Percentiles rank a stretch among this genome's conserved stretches.
Evolutionary conservation across 495 filamentous ascomycete genomes (phyloP).

Genomic region (Aspergillus hancockii): DNA sequence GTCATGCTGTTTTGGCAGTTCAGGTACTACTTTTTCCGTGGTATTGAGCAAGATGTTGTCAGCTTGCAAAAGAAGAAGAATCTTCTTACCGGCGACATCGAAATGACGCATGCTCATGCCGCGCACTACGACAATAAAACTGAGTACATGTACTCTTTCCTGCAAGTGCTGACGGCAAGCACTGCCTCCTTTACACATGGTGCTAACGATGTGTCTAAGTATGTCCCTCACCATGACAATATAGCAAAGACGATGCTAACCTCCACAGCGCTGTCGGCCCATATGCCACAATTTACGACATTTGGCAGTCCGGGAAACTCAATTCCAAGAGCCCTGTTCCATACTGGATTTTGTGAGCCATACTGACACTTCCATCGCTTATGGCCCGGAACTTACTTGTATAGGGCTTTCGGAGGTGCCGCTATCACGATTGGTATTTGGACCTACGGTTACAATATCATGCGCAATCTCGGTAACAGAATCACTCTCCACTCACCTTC

Average conservation of each 20-base stretch:
- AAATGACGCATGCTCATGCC: conserved; percentile 19
- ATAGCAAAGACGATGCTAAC: not conserved
- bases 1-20: conserved; percentile 18
- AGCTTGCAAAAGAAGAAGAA: conserved; percentile 18
- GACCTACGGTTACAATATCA: conserved; percentile 29
- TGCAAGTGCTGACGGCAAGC: conserved; percentile 19
- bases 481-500: conserved; percentile 22
- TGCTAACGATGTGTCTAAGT: conserved; percentile 27
- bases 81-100: conserved; percentile 18
- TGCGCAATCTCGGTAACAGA: conserved; percentile 24
- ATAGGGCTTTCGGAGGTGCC: conserved; percentile 19
- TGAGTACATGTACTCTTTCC: conserved; percentile 24
- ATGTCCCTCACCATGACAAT: not conserved
- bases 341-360: conserved; percentile 23
- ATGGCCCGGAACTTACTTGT: not conserved
- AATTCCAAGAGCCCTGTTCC: conserved; percentile 18
- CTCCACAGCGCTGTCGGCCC: conserved; percentile 17
- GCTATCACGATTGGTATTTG: conserved; percentile 21
- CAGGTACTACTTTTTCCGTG: conserved; percentile 17
- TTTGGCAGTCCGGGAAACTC: conserved; percentile 13
- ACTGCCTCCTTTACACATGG: conserved; percentile 23
- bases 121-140: conserved; percentile 19
- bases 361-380: not conserved
- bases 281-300: conserved; percentile 21
- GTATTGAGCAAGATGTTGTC: conserved; percentile 21